Evolutionary conservation across 352 stramenopile species (phyloP).

Genomic region (Globisporangium abappressorium): DNA sequence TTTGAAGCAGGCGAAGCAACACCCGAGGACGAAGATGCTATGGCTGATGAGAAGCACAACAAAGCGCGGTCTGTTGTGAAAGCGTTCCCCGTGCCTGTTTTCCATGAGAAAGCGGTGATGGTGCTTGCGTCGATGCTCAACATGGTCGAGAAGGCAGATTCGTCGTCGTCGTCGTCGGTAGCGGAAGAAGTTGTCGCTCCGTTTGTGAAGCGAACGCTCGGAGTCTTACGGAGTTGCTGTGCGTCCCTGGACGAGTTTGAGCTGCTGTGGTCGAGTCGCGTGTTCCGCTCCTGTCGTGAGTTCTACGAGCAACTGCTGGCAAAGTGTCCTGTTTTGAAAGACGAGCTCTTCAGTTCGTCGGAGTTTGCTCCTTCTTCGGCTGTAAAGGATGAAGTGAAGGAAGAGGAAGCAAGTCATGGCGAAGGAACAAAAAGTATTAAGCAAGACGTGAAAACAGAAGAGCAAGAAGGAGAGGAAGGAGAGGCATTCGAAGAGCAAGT

Average conservation of each 20-base stretch:
- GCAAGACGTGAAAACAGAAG: not conserved
- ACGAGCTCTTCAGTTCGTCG: constrained; percentile 23
- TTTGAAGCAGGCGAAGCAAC: constrained; percentile 27
- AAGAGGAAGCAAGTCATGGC: not conserved
- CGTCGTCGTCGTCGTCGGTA: constrained; percentile 13
- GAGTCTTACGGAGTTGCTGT: constrained; percentile 37
- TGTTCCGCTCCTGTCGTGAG: constrained; percentile 49
- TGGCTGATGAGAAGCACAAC: constrained; percentile 9
- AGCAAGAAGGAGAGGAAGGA: not conserved
- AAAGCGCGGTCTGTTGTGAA: constrained; percentile 27
- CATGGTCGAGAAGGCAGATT: constrained; percentile 42
- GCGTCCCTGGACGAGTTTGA: constrained; percentile 59
- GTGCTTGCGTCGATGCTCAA: constrained; percentile 43
- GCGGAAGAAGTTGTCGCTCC: constrained; percentile 24
- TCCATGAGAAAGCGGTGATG: constrained; percentile 68
- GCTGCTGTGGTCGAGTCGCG: constrained; percentile 50
- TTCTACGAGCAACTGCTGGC: constrained; percentile 61
- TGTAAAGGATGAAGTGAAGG: not conserved
- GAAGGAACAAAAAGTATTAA: not conserved
- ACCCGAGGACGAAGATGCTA: constrained; percentile 21
- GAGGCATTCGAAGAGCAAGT: not conserved
- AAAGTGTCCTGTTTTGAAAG: constrained; percentile 31
- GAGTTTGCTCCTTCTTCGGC: not conserved
- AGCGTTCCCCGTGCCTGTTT: constrained; percentile 48
- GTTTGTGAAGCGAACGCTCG: constrained; percentile 50